Conservation (phyloP, 2,329 filamentous ascomycete genomes). For the Nigrospora oryzae region DNA sequence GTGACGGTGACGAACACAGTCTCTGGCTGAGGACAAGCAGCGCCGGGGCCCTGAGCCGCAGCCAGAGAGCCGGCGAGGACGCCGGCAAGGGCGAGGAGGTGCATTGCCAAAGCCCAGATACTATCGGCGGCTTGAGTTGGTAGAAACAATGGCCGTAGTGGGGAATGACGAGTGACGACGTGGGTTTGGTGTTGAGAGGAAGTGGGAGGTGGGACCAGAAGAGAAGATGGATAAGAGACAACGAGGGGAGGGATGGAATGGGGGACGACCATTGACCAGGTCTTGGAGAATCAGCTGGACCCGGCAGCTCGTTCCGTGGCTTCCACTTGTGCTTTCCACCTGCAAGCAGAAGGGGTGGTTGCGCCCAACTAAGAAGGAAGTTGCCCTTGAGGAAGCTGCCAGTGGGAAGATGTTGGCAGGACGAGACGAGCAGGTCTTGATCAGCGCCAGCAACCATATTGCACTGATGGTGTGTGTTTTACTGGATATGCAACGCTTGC, state of each 20-base stretch:
- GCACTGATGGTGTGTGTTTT: too few species aligned
- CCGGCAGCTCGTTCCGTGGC: background rate
- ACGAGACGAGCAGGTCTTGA: background rate
- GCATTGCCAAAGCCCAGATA: background rate
- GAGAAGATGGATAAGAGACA: slow-evolving; percentile 3
- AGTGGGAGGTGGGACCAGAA: slow-evolving; percentile 4
- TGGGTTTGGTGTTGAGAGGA: background rate
- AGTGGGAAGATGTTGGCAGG: background rate
- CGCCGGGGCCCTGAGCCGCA: background rate
- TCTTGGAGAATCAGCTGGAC: background rate
- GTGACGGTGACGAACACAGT: slow-evolving; percentile 41
- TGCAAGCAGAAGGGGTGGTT: background rate
- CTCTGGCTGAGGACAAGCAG: slow-evolving; percentile 23
- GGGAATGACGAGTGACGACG: slow-evolving; percentile 3
- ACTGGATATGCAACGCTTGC: too few species aligned
- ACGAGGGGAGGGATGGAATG: slow-evolving; percentile 3
- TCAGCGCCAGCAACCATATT: too few species aligned
- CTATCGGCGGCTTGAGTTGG: too few species aligned
- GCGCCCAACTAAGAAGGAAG: background rate
- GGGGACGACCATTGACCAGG: background rate
- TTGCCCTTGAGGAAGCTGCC: background rate
- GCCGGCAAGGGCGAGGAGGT: slow-evolving; percentile 1
- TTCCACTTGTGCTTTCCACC: too few species aligned
- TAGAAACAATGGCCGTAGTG: background rate
- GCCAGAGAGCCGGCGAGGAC: slow-evolving; percentile 1